Evolutionary conservation across 805 yeast species (phyloP).

Genomic region (Ogataea thermomethanolica): DNA sequence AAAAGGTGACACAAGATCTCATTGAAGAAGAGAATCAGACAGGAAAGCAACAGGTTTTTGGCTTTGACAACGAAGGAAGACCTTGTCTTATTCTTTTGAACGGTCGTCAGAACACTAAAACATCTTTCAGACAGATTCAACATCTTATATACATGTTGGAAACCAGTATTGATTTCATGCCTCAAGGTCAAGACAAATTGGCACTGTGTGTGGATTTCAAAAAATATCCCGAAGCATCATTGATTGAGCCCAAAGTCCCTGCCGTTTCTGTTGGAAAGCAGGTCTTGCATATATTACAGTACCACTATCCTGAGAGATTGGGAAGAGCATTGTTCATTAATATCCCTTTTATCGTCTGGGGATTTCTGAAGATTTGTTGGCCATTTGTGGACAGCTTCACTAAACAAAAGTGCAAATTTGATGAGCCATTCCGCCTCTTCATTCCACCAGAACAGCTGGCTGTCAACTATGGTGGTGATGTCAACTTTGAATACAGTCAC

Average conservation of each 20-base stretch:
- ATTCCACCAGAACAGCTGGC: constrained; percentile 82
- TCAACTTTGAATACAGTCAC: constrained; percentile 82
- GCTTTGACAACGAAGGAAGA: constrained; percentile 85
- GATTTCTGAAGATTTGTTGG: constrained; percentile 85
- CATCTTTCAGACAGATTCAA: constrained; percentile 86
- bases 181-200: constrained; percentile 89
- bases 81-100: constrained; percentile 89
- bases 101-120: constrained; percentile 96
- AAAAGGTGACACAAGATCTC: constrained; percentile 48
- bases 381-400: constrained; percentile 97
- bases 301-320: constrained; percentile 94
- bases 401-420: constrained; percentile 86
- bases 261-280: constrained; percentile 84
- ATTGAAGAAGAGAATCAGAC: constrained; percentile 74
- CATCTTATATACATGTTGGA: constrained; percentile 92
- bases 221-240: constrained; percentile 54
- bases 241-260: constrained; percentile 50
- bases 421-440: constrained; percentile 81
- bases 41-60: constrained; percentile 87
- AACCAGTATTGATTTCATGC: constrained; percentile 90
- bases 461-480: constrained; percentile 75
- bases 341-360: constrained; percentile 94
- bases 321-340: constrained; percentile 90
- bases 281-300: constrained; percentile 86
- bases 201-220: constrained; percentile 92